Evolutionary conservation across 495 filamentous ascomycete species (phyloP), one percentile per base, ranked within the genome.

Genomic region (Astrothelium subdiscretum): DNA sequence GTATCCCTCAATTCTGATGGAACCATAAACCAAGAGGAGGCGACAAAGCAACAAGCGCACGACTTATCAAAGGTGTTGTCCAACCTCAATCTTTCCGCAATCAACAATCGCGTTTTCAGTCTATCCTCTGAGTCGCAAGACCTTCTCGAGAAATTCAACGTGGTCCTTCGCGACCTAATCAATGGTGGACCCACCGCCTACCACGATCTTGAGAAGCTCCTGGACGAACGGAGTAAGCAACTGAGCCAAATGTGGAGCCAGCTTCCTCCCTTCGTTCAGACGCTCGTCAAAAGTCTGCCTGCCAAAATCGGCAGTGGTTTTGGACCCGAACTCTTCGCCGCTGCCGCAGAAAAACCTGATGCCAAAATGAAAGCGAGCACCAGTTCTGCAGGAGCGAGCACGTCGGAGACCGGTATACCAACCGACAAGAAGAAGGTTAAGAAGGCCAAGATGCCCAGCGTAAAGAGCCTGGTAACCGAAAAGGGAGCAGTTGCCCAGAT

Each of bases 131-230:
- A 92, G 65, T 91, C 88, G 2, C 81, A 88, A 69, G 85, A 91
- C 63, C 80, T 96, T 2, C 78, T 95, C 40, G 80, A 83, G 48
- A 87, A 86, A 63, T 98, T 98, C 80, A 89, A 88, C 22, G 75
- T 90, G 43, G 85, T 97, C 32, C 85, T 98, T 65, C 92, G 90
- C 68, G 92, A 97, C 72, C 77, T 96, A n/a, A 80, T 89, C 62
- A 92, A 90, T 71, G 92, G 92, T 59, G 92, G 88, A 6, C 92
- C 92, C 27, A 95, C 92, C 0, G 94, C 94, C 15, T 96, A 95
- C 71, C 82, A 87, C 69, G 94, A 98, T 74, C 85, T 98, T 12
- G 83, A 89, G 31, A 76, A 80, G 66, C 85, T 98, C 18, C 78
- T 98, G 32, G 89, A 88, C 15, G 87, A 89, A 70, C 86, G 84